A percentile compares a stretch with the other conserved stretches of the same genome.
Evolutionary conservation across 2,329 filamentous ascomycete species (phyloP).

Genomic region (Fonsecaea nubica): DNA sequence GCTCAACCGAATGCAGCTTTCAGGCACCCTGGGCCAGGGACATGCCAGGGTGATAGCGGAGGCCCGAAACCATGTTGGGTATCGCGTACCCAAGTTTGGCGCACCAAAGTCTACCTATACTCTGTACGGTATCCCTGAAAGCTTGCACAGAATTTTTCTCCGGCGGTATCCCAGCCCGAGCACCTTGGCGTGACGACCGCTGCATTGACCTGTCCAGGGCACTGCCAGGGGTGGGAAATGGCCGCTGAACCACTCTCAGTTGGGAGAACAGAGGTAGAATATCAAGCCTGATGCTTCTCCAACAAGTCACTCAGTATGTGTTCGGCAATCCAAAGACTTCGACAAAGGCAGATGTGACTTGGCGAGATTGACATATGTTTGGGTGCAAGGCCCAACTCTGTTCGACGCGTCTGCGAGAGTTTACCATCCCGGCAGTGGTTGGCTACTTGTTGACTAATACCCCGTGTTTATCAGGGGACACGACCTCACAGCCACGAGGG

Average conservation of each 20-base stretch:
- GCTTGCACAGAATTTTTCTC: constrained; percentile 14
- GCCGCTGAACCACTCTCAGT: neutral
- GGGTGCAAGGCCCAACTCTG: neutral
- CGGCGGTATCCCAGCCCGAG: neutral
- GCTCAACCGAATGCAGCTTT: constrained; percentile 7
- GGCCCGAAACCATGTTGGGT: neutral
- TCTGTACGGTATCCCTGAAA: constrained; percentile 5
- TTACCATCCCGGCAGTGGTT: neutral
- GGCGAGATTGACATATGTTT: neutral
- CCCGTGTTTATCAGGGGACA: neutral
- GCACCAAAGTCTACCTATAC: neutral
- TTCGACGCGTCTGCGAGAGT: constrained; percentile 3
- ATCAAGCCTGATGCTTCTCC: constrained; percentile 15
- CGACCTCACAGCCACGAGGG: constrained; percentile 2
- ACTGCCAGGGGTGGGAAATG: neutral
- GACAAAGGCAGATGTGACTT: neutral
- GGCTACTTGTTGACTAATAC: neutral
- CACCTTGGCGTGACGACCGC: neutral
- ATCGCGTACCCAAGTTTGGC: constrained; percentile 1
- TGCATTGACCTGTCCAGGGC: neutral
- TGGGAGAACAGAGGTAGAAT: constrained; percentile 5
- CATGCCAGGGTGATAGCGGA: neutral
- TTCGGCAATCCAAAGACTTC: neutral
- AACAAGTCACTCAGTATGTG: neutral
- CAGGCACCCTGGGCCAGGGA: constrained; percentile 13